phyloP scores from a whole-genome alignment of 495 filamentous ascomycete species.

The Podospora fimiseda region DNA sequence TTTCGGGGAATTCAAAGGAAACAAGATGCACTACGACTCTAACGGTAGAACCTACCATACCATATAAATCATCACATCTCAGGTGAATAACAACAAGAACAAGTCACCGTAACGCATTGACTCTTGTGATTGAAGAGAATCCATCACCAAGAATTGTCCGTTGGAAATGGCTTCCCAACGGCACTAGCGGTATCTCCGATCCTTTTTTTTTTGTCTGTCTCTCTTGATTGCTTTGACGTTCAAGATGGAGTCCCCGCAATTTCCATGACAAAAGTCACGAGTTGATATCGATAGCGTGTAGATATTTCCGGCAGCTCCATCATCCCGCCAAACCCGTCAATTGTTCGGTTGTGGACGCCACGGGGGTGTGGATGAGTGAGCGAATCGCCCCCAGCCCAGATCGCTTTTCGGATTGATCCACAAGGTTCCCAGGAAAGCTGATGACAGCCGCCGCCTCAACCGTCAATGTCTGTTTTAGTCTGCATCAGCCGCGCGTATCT shows the following conservation, averaged over 20 bases:
- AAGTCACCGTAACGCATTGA: neutral
- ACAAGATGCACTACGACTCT: constrained; percentile 1
- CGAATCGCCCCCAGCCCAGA: neutral
- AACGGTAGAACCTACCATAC: neutral
- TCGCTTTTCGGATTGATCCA: neutral
- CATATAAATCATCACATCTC: neutral
- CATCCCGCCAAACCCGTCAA: no score
- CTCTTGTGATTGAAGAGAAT: no score
- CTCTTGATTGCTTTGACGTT: neutral
- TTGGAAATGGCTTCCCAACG: no score
- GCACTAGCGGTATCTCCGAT: neutral
- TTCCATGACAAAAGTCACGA: neutral
- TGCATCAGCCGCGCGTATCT: neutral
- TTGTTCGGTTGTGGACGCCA: neutral
- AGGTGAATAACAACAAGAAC: neutral
- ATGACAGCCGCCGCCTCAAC: neutral
- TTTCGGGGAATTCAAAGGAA: neutral
- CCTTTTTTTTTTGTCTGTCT: neutral
- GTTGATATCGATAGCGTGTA: neutral
- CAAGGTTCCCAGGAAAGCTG: neutral
- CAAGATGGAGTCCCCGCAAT: neutral
- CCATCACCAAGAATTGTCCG: no score
- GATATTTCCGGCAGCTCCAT: no score
- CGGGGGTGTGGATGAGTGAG: neutral
- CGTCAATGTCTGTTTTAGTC: neutral